A percentile compares a stretch with the other conserved stretches of the same genome.
These are phyloP conservation scores for Trichoderma breve DNA, from an alignment of 2,329 filamentous ascomycete species.

Conservation along the genomic window DNA sequence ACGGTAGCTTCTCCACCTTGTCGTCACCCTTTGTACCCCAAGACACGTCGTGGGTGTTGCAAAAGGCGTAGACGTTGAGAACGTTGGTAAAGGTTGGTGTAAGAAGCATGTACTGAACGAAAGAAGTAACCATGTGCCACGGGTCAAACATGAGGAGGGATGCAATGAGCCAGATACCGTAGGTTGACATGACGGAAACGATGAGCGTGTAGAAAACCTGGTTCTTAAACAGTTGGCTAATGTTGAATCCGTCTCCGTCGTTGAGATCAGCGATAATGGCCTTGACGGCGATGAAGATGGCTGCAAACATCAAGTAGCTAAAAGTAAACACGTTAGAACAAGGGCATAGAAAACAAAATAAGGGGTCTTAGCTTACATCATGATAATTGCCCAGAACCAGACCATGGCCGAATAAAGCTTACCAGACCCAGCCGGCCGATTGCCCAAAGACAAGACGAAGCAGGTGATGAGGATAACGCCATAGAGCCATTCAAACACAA, in stretches of 20 bases:
- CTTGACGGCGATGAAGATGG: constrained; percentile 87
- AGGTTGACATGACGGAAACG: constrained; percentile 87
- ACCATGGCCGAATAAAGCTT: constrained; percentile 95
- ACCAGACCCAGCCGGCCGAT: constrained; percentile 90
- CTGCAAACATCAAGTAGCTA: constrained; percentile 89
- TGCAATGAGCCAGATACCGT: constrained; percentile 86
- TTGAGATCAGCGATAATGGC: constrained; percentile 73
- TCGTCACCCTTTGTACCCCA: constrained; percentile 99
- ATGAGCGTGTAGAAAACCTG: constrained; percentile 90
- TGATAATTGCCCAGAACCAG: constrained; percentile 96
- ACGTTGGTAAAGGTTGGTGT: constrained; percentile 98
- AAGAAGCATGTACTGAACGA: constrained; percentile 90
- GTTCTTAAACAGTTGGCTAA: constrained; percentile 77
- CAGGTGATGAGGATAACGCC: constrained; percentile 88
- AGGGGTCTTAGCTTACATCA: constrained; percentile 61
- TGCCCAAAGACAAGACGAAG: constrained; percentile 91
- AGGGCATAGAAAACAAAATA: background rate
- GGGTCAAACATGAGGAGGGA: constrained; percentile 95
- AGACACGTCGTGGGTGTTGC: constrained; percentile 95
- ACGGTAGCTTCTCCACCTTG: constrained; percentile 86
- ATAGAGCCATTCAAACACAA: constrained; percentile 96
- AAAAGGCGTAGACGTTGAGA: constrained; percentile 98
- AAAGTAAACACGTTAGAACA: constrained; percentile 25
- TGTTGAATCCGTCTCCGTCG: constrained; percentile 61
- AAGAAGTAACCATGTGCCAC: constrained; percentile 98